Evolutionary conservation across 495 filamentous ascomycete species (phyloP).

Genomic region (Lepidopterella palustris): DNA sequence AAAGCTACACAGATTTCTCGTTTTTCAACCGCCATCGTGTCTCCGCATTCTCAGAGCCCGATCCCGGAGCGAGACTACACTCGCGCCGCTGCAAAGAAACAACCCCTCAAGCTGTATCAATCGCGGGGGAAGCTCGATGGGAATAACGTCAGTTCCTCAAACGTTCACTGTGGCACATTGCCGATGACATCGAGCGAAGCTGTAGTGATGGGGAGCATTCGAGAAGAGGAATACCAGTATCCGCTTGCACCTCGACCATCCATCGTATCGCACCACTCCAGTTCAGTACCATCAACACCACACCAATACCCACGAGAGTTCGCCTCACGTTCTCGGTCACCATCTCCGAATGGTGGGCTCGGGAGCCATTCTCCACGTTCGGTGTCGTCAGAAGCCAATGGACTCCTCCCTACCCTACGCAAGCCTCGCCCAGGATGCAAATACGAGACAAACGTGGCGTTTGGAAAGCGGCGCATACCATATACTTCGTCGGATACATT

Average conservation of each 20-base stretch:
- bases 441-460: conserved; percentile 71
- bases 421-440: conserved; percentile 57
- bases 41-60: conserved; percentile 15
- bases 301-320: conserved; percentile 81
- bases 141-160: conserved; percentile 10
- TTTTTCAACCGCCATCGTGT: conserved; percentile 25
- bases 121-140: conserved; percentile 26
- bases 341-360: conserved; percentile 65
- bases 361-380: conserved; percentile 82
- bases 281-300: conserved; percentile 88
- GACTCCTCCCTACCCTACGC: conserved; percentile 58
- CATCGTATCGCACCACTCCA: conserved; percentile 60
- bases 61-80: conserved; percentile 15
- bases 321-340: conserved; percentile 77
- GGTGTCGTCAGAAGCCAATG: conserved; percentile 79
- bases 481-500: conserved; percentile 73
- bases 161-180: conserved; percentile 20
- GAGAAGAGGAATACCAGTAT: conserved; percentile 8
- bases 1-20: not conserved
- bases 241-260: conserved; percentile 26
- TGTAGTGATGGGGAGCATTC: conserved; percentile 16
- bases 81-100: conserved; percentile 20
- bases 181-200: conserved; percentile 25
- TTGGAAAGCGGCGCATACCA: conserved; percentile 76
- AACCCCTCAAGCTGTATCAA: conserved; percentile 3